Percentiles rank a stretch among this genome's conserved stretches.
Evolutionary conservation across 73 alveolate genomes (phyloP).

Genomic region (Uronychia binucleata): DNA sequence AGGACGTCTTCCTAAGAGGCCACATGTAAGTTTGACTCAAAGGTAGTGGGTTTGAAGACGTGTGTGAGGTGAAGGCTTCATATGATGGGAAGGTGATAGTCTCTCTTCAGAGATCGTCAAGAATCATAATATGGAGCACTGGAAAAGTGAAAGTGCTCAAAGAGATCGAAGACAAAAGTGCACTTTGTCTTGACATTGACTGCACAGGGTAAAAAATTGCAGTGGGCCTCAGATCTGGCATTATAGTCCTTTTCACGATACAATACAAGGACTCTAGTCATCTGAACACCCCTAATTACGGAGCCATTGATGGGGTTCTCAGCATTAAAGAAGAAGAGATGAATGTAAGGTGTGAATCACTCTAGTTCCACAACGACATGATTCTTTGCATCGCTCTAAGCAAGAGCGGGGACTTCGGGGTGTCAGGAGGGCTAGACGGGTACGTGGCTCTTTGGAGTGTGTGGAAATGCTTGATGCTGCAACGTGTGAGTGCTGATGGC

Average conservation of each 20-base stretch:
- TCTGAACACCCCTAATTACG: background rate
- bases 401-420: constrained; percentile 46
- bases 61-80: constrained; percentile 29
- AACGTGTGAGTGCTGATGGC: constrained; percentile 18
- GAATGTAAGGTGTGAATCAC: constrained; percentile 18
- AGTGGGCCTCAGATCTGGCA: constrained; percentile 50
- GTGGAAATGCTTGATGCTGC: constrained; percentile 15
- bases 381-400: constrained; percentile 19
- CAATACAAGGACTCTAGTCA: constrained; percentile 19
- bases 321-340: constrained; percentile 38
- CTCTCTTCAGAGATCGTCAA: constrained; percentile 22
- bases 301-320: constrained; percentile 22
- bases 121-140: constrained; percentile 47
- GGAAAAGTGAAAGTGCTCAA: constrained; percentile 22
- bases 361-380: constrained; percentile 40
- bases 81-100: constrained; percentile 24
- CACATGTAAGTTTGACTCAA: constrained; percentile 19
- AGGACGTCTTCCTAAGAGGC: constrained; percentile 25
- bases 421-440: constrained; percentile 55
- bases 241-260: constrained; percentile 45
- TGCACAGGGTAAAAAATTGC: constrained; percentile 26
- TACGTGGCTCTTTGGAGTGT: constrained; percentile 53
- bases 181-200: constrained; percentile 50
- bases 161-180: constrained; percentile 59
- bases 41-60: constrained; percentile 13